Base-by-base conservation (phyloP, 2,329 filamentous ascomycete species). In the Penicillium janthinellum region DNA sequence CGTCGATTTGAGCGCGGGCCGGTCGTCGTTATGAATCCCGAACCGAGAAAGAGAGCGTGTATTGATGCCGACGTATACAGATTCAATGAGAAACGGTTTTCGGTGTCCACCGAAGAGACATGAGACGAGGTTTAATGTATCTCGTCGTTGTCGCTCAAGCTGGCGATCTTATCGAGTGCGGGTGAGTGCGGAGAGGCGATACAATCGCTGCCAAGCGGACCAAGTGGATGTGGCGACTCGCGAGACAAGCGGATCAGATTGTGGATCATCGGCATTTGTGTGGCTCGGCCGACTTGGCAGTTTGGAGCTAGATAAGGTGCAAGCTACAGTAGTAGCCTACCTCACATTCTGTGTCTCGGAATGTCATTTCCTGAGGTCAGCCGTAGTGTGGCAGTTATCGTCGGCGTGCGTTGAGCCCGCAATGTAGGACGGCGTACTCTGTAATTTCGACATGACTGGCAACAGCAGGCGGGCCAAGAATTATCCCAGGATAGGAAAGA, bases 101-200 rank as follows among this genome's bases (percentile, higher is more conserved):
- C 57, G 59, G 61, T 54, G 58, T 41, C 31, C 48, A 59, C 61
- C 58, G 62, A 61, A 41, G 37, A 20, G 28, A 37, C 31, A 47
- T 12, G 17, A 39, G 20, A 28, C 55, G 39, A n/a, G 14, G 17
- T 48, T 44, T 44, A 44, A 45, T 15, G 28, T 11, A 28, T 49
- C 37, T 28, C 28, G 15, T 12, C 15, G 14, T 28, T 48, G 22
- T 44, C 20, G 10, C 44, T 54, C 31, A 20, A 20, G 22, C 6
- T 42, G 17, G 14, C 10, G 31, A 55, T 53, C 22, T 47, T 58
- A 62, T 60, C 57, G 51, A 41, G 52, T 56, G 63, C 61, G 63
- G 63, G 58, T 45, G 61, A 63, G 55, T 60, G 60, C 55, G 60
- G 58, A 52, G 42, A 49, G 37, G 28, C 42, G 60, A 65, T 63